Conservation (phyloP, 768 basidiomycete genomes). For the Leccinum variicolor region DNA sequence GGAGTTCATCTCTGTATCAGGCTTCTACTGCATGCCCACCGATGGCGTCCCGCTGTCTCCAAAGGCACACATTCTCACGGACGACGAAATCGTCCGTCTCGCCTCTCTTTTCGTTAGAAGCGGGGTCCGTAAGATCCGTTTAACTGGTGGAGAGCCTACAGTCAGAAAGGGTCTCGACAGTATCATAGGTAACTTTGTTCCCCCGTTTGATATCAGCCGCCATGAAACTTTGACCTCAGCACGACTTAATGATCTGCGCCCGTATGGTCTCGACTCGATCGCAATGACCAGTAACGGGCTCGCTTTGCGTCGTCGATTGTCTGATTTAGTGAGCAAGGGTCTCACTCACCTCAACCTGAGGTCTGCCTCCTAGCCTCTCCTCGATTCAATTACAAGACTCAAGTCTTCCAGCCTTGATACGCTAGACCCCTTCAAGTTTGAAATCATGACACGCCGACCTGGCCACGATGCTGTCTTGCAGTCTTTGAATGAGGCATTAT, state of each 20-base stretch:
- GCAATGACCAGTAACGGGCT: constrained; percentile 88
- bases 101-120: constrained; percentile 74
- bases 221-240: constrained; percentile 36
- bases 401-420: constrained; percentile 67
- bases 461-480: constrained; percentile 76
- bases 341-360: constrained; percentile 75
- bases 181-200: constrained; percentile 55
- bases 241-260: constrained; percentile 57
- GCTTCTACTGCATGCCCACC: constrained; percentile 90
- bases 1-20: constrained; percentile 34
- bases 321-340: constrained; percentile 62
- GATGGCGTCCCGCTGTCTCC: constrained; percentile 78
- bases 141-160: constrained; percentile 89
- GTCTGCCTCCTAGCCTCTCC: constrained; percentile 29
- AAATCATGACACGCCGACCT: constrained; percentile 76
- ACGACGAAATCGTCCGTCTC: constrained; percentile 71
- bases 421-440: constrained; percentile 82
- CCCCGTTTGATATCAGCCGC: neutral
- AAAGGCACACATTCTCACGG: constrained; percentile 61
- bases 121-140: constrained; percentile 83
- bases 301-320: constrained; percentile 69
- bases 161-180: constrained; percentile 71
- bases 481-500: constrained; percentile 60
- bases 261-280: constrained; percentile 64
- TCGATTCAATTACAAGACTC: constrained; percentile 1